Conservation (phyloP, 495 filamentous ascomycete species). For the Arthonia radiata region DNA sequence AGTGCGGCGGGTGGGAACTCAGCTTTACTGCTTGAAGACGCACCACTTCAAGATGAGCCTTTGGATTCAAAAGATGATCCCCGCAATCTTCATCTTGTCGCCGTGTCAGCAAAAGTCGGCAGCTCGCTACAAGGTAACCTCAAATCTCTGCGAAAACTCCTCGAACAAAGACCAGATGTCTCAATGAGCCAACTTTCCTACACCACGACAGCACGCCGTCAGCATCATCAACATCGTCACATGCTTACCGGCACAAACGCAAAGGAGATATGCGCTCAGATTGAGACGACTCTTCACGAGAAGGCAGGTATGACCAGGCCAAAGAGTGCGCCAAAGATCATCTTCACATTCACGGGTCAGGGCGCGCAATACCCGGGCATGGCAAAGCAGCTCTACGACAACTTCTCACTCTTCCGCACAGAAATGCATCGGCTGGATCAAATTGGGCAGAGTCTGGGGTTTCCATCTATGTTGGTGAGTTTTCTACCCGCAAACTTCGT, state of each 20-base stretch:
- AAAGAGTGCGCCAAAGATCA: constrained; percentile 12
- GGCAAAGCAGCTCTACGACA: constrained; percentile 42
- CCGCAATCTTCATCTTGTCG: constrained; percentile 26
- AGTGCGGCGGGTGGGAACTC: constrained; percentile 46
- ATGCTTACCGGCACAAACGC: constrained; percentile 29
- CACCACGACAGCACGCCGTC: constrained; percentile 60
- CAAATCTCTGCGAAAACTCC: constrained; percentile 13
- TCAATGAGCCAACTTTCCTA: constrained; percentile 38
- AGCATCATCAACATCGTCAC: constrained; percentile 56
- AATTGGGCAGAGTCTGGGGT: constrained; percentile 40
- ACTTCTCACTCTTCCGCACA: constrained; percentile 38
- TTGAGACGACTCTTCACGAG: constrained; percentile 10
- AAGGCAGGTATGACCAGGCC: constrained; percentile 11
- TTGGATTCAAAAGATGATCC: constrained; percentile 22
- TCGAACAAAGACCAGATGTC: constrained; percentile 25
- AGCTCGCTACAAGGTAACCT: constrained; percentile 13
- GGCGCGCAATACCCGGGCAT: constrained; percentile 31
- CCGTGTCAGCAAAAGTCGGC: constrained; percentile 27
- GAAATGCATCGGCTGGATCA: constrained; percentile 46
- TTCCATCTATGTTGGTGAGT: too few species aligned
- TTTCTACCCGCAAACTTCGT: too few species aligned
- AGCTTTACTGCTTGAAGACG: constrained; percentile 35
- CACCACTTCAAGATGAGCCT: constrained; percentile 13
- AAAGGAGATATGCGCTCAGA: constrained; percentile 7
- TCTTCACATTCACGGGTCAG: constrained; percentile 19